Evolutionary conservation across 768 basidiomycete genomes (phyloP).

Genomic region (Cystofilobasidium bisporidii): DNA sequence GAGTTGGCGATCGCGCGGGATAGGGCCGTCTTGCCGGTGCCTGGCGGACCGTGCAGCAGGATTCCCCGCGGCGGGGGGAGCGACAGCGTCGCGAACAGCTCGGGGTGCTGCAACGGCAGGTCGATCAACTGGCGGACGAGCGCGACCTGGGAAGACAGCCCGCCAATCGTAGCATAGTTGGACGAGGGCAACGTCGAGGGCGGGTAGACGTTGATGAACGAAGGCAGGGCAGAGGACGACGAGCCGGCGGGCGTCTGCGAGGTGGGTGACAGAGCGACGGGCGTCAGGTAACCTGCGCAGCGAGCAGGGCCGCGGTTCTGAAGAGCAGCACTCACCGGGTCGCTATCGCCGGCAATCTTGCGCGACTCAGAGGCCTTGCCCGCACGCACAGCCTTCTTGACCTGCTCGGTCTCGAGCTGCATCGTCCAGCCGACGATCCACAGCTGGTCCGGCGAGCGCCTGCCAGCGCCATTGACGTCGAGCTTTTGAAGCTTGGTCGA

Average conservation of each 20-base stretch:
- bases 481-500: slow-evolving; percentile 12
- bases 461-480: slow-evolving; percentile 15
- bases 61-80: slow-evolving; percentile 96
- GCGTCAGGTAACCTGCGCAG: neutral
- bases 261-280: too few relatives aligned
- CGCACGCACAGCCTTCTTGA: neutral
- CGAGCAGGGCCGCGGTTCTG: neutral
- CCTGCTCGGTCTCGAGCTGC: neutral
- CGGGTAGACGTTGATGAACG: slow-evolving; percentile 40
- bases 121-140: slow-evolving; percentile 78
- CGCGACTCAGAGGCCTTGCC: too few relatives aligned
- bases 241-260: slow-evolving; percentile 1
- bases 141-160: slow-evolving; percentile 73
- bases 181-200: slow-evolving; percentile 30
- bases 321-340: neutral
- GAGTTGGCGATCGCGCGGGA: slow-evolving; percentile 88
- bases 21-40: slow-evolving; percentile 94
- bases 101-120: slow-evolving; percentile 71
- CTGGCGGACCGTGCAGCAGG: slow-evolving; percentile 87
- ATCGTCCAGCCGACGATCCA: slow-evolving; percentile 6
- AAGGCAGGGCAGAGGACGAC: slow-evolving; percentile 30
- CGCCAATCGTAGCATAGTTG: slow-evolving; percentile 78
- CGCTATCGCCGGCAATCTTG: neutral
- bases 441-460: slow-evolving; percentile 12
- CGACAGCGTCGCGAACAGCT: slow-evolving; percentile 68